Evolutionary conservation across 1,139 yeast species (phyloP).

Genomic region (Blastobotrys proliferans): DNA sequence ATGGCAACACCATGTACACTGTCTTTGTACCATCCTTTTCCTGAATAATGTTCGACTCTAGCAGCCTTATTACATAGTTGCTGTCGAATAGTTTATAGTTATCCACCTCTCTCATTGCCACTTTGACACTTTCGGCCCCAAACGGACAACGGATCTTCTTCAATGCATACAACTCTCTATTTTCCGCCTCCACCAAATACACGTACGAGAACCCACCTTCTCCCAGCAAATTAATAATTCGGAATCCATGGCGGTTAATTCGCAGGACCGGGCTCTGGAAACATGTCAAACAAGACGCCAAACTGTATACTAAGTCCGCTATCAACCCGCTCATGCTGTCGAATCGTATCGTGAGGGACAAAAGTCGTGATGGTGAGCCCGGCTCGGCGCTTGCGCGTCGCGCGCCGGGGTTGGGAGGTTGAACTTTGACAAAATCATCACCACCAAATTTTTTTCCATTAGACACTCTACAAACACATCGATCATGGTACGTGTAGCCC

Average conservation of each 20-base stretch:
- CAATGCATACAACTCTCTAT: slow-evolving; percentile 59
- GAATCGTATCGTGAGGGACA: too few species aligned
- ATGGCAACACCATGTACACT: slow-evolving; percentile 75
- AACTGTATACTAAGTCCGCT: slow-evolving; percentile 30
- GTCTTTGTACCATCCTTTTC: slow-evolving; percentile 78
- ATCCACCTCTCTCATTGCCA: slow-evolving; percentile 73
- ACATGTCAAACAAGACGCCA: slow-evolving; percentile 37
- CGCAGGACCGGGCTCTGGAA: slow-evolving; percentile 36
- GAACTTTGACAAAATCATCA: too few species aligned
- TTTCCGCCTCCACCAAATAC: slow-evolving; percentile 61
- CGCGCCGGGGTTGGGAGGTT: too few species aligned
- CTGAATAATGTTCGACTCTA: slow-evolving; percentile 67
- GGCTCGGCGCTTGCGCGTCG: too few species aligned
- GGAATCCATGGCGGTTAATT: slow-evolving; percentile 35
- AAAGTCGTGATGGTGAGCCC: too few species aligned
- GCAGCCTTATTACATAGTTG: slow-evolving; percentile 62
- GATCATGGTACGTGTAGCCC: too few species aligned
- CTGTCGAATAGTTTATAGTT: slow-evolving; percentile 67
- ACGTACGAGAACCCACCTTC: slow-evolving; percentile 91
- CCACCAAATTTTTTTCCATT: too few species aligned
- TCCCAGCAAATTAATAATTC: slow-evolving; percentile 66
- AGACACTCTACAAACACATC: too few species aligned
- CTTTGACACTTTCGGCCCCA: slow-evolving; percentile 68
- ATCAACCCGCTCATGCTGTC: too few species aligned
- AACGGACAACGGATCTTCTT: slow-evolving; percentile 86